Conservation (phyloP, 2,329 filamentous ascomycete genomes). For the Ilyonectria robusta region DNA sequence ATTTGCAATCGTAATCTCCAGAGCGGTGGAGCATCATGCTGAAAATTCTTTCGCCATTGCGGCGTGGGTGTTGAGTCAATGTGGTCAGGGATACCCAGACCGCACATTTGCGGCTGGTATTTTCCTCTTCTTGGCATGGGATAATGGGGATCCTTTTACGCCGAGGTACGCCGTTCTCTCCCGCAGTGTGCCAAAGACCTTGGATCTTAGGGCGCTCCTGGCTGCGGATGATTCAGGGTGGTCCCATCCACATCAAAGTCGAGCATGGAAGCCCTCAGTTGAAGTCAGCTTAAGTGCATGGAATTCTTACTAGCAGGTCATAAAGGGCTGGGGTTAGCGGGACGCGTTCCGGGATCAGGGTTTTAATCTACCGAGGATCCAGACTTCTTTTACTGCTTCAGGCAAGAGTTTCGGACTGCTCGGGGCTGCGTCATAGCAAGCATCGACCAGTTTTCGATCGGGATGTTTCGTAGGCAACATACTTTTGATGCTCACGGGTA, state of each 20-base stretch:
- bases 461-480: constrained; percentile 32
- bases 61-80: constrained; percentile 35
- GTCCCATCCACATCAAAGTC: constrained; percentile 28
- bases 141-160: constrained; percentile 19
- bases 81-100: constrained; percentile 46
- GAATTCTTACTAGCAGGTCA: constrained; percentile 35
- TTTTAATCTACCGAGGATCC: constrained; percentile 25
- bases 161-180: constrained; percentile 28
- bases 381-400: constrained; percentile 30
- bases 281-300: constrained; percentile 32
- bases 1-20: constrained; percentile 42
- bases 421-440: constrained; percentile 37
- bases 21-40: constrained; percentile 43
- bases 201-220: constrained; percentile 27
- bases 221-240: constrained; percentile 29
- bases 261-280: constrained; percentile 31
- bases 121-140: constrained; percentile 34
- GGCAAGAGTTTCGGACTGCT: constrained; percentile 33
- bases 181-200: constrained; percentile 23
- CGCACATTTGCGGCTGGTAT: constrained; percentile 40
- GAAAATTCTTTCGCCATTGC: constrained; percentile 40
- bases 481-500: constrained; percentile 25
- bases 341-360: constrained; percentile 31
- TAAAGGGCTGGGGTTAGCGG: constrained; percentile 30
- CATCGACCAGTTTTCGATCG: constrained; percentile 18